Percentiles rank a stretch among this genome's conserved stretches.
phyloP scores from a whole-genome alignment of 2,329 filamentous ascomycete species.

The Aspergillus arachidicola region DNA sequence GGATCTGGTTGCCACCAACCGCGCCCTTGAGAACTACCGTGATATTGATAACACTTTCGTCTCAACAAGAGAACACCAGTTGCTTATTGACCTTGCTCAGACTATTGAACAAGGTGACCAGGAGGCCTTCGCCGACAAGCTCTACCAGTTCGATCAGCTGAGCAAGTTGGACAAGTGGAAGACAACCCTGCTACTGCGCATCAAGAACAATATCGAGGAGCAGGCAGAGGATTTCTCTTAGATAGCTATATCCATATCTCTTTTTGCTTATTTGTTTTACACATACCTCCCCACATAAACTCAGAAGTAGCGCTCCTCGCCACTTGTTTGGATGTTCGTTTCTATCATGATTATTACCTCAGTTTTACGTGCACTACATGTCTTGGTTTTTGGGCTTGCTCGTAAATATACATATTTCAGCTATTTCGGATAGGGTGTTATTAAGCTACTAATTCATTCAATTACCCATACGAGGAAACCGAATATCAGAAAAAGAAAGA shows the following conservation, averaged over 20 bases:
- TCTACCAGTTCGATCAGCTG: constrained; percentile 88
- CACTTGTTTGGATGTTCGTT: background rate
- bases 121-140: constrained; percentile 80
- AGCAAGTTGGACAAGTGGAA: constrained; percentile 98
- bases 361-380: background rate
- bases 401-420: background rate
- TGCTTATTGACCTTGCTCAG: constrained; percentile 75
- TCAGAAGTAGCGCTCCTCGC: background rate
- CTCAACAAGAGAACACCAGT: constrained; percentile 76
- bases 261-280: constrained; percentile 2
- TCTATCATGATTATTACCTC: background rate
- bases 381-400: background rate
- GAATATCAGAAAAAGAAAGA: constrained; percentile 16
- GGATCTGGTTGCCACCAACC: constrained; percentile 77
- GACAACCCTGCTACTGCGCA: constrained; percentile 77
- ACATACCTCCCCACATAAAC: background rate
- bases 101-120: constrained; percentile 77
- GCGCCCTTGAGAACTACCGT: constrained; percentile 79
- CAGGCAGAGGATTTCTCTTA: constrained; percentile 70
- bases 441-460: background rate
- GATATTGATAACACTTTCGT: constrained; percentile 78
- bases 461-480: background rate
- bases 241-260: constrained; percentile 19
- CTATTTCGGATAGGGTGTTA: background rate
- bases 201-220: constrained; percentile 82